phyloP scores from a whole-genome alignment of 768 basidiomycete genomes.

The Suillus sp. region DNA sequence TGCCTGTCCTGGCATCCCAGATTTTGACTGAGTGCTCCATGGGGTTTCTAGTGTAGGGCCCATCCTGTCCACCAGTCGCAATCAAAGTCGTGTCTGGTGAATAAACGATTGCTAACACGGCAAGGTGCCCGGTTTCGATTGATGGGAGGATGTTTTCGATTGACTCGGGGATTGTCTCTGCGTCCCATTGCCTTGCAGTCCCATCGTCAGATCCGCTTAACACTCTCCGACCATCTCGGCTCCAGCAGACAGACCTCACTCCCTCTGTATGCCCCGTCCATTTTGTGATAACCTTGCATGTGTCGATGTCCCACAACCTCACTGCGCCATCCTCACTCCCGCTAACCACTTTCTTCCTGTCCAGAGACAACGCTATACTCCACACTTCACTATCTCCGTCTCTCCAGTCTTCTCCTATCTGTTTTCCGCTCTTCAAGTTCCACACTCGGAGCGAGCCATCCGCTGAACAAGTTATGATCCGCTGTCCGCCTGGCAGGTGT shows the following conservation, averaged over 20 bases:
- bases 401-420: not conserved
- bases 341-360: not conserved
- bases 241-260: not conserved
- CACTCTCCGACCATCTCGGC: not conserved
- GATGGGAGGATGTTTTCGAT: too few species aligned
- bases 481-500: not conserved
- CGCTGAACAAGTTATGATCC: not conserved
- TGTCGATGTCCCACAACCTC: not conserved
- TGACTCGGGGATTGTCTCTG: not conserved
- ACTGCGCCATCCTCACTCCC: not conserved
- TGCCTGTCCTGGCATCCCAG: constrained; percentile 7
- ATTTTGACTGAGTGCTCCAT: not conserved
- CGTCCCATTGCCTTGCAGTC: not conserved
- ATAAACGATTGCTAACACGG: not conserved
- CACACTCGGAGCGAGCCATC: not conserved
- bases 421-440: not conserved
- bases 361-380: not conserved
- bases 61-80: not conserved
- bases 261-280: not conserved
- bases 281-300: not conserved
- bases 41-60: not conserved
- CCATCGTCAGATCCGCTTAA: not conserved
- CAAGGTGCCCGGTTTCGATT: not conserved
- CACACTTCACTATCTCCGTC: not conserved
- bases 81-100: constrained; percentile 10